Evolutionary conservation across 306 rosid species (phyloP).

Genomic region (Dalbergia oliveri): DNA sequence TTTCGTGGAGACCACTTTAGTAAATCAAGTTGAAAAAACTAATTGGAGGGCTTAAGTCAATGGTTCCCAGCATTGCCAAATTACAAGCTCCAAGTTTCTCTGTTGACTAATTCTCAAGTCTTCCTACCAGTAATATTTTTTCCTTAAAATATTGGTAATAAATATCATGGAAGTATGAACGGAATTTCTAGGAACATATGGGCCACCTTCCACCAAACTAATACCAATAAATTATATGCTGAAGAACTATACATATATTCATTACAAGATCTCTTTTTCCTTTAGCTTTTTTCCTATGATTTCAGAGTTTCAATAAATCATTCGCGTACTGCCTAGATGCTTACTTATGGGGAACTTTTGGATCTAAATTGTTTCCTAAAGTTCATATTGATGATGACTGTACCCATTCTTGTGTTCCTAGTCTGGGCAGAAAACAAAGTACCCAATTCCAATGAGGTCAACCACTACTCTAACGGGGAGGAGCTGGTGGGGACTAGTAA

Average conservation of each 20-base stretch:
- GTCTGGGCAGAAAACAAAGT: slow-evolving; percentile 37
- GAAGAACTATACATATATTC: slow-evolving; percentile 11
- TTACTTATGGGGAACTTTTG: slow-evolving; percentile 10
- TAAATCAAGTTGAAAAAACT: no score
- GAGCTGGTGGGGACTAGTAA: slow-evolving; percentile 9
- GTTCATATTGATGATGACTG: slow-evolving; percentile 23
- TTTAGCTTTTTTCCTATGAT: background rate
- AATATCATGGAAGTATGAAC: slow-evolving; percentile 35
- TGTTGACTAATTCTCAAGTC: slow-evolving; percentile 40
- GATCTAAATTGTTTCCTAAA: slow-evolving; percentile 19
- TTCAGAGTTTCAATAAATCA: background rate
- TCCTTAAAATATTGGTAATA: slow-evolving; percentile 20
- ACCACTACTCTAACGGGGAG: background rate
- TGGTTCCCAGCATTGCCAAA: background rate
- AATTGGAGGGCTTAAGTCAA: background rate
- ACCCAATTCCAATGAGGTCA: slow-evolving; percentile 20
- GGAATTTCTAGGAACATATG: slow-evolving; percentile 40
- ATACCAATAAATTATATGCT: background rate
- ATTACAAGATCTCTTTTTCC: background rate
- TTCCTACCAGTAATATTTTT: background rate
- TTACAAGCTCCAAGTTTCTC: background rate
- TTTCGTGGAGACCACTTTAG: no score
- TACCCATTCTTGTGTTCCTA: slow-evolving; percentile 36
- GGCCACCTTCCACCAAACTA: background rate
- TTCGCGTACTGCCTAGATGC: slow-evolving; percentile 24